Conservation (phyloP, 176 grass and related monocot genomes). For the Eleusine coracana region DNA sequence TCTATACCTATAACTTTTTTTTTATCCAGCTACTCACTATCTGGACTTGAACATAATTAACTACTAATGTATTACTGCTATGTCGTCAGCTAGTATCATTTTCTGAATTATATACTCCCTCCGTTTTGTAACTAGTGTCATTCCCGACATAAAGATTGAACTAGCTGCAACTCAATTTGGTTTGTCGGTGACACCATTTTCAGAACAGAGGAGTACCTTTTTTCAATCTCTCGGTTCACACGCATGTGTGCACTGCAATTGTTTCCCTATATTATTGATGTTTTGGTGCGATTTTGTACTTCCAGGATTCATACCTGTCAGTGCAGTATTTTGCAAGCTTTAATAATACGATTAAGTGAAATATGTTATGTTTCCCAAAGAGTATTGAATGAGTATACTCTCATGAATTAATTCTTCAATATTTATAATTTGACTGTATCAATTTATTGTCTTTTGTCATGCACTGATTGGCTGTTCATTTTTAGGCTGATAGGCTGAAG, state of each 20-base stretch:
- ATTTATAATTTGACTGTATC: slow-evolving; percentile 2
- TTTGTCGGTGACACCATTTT: too few relatives aligned
- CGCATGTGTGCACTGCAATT: background rate
- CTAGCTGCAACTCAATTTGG: too few relatives aligned
- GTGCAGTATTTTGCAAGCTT: slow-evolving; percentile 22
- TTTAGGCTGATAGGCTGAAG: slow-evolving; percentile 76
- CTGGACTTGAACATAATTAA: background rate
- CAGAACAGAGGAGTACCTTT: background rate
- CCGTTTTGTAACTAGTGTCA: too few relatives aligned
- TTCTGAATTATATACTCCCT: too few relatives aligned
- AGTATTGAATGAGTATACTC: background rate
- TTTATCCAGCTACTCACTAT: background rate
- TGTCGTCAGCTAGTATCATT: too few relatives aligned
- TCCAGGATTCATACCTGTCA: background rate
- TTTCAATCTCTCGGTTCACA: background rate
- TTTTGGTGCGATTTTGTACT: background rate
- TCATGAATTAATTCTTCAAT: background rate
- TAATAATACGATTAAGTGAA: background rate
- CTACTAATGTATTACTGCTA: too few relatives aligned
- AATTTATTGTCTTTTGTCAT: background rate
- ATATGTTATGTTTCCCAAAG: background rate
- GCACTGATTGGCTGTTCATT: slow-evolving; percentile 18
- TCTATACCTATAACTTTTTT: background rate
- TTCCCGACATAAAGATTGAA: too few relatives aligned
- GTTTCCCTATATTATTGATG: background rate